These are phyloP conservation scores for Starmera dryadoides DNA, from an alignment of 805 yeast genomes.

Conservation along the genomic window DNA sequence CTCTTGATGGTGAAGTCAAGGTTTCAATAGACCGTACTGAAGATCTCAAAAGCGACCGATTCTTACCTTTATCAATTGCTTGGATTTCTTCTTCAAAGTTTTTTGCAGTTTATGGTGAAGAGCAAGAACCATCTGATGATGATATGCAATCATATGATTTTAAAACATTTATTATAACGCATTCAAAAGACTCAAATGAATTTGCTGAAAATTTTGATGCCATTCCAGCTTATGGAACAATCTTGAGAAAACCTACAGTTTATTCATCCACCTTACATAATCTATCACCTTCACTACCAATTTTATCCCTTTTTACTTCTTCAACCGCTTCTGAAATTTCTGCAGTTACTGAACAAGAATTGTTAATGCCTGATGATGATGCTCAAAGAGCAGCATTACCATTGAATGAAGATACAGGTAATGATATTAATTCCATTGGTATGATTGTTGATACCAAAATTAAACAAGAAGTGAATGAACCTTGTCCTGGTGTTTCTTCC, in stretches of 20 bases:
- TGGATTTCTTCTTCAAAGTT: conserved; percentile 10
- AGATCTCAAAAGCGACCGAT: conserved; percentile 9
- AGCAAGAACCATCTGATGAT: conserved; percentile 18
- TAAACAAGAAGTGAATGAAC: conserved; percentile 36
- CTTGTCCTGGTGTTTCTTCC: conserved; percentile 51
- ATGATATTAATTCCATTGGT: conserved; percentile 70
- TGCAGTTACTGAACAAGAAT: conserved; percentile 29
- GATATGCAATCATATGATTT: conserved; percentile 19
- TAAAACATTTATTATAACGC: conserved; percentile 17
- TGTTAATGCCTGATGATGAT: conserved; percentile 54
- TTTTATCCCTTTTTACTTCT: conserved; percentile 42
- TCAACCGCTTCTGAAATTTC: conserved; percentile 61
- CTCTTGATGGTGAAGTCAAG: conserved; percentile 6
- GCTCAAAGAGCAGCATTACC: conserved; percentile 70
- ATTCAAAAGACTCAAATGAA: conserved; percentile 3
- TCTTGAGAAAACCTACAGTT: conserved; percentile 37
- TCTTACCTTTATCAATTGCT: conserved; percentile 10
- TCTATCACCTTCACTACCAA: conserved; percentile 30
- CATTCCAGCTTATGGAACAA: conserved; percentile 46
- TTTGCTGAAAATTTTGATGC: conserved; percentile 33
- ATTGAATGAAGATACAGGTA: conserved; percentile 52
- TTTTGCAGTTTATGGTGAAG: conserved; percentile 23
- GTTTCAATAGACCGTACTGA: conserved; percentile 8
- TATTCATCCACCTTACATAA: conserved; percentile 33
- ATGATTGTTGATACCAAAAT: conserved; percentile 52